These are phyloP conservation scores for Solanum dulcamara DNA, from an alignment of 257 asterid species.

Conservation along the genomic window DNA sequence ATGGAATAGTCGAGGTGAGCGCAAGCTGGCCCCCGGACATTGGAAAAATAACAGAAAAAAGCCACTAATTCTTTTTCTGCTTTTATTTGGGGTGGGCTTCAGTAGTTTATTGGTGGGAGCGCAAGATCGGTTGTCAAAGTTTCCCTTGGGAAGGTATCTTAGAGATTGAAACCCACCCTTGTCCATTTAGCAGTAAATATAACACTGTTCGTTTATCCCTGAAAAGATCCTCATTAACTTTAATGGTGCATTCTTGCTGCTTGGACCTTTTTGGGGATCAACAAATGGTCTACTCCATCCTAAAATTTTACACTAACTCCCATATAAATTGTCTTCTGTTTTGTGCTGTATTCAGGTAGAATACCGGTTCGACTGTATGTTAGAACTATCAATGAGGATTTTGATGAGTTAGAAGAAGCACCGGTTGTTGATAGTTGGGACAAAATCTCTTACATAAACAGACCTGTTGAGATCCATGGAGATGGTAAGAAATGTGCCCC, in stretches of 20 bases:
- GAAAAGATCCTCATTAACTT: not conserved
- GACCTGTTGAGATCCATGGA: conserved; percentile 60
- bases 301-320: not conserved
- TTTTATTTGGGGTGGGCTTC: not conserved
- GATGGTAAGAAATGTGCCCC: conserved; percentile 40
- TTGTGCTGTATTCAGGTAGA: conserved; percentile 50
- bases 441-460: conserved; percentile 64
- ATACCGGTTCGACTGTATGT: conserved; percentile 81
- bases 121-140: not conserved
- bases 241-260: not conserved
- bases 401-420: conserved; percentile 54
- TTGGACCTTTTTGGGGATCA: not conserved
- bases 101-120: not conserved
- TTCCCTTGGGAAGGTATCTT: not conserved
- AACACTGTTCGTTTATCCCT: not conserved
- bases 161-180: not conserved
- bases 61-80: not conserved
- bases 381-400: conserved; percentile 41
- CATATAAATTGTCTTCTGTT: not conserved
- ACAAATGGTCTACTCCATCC: not conserved
- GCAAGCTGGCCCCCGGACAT: not conserved
- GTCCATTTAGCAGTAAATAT: not conserved
- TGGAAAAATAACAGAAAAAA: not conserved
- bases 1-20: not conserved
- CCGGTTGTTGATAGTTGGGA: conserved; percentile 77